Evolutionary conservation across 1,284 basidiomycete genomes (phyloP).

Genomic region (Marasmius sp.): DNA sequence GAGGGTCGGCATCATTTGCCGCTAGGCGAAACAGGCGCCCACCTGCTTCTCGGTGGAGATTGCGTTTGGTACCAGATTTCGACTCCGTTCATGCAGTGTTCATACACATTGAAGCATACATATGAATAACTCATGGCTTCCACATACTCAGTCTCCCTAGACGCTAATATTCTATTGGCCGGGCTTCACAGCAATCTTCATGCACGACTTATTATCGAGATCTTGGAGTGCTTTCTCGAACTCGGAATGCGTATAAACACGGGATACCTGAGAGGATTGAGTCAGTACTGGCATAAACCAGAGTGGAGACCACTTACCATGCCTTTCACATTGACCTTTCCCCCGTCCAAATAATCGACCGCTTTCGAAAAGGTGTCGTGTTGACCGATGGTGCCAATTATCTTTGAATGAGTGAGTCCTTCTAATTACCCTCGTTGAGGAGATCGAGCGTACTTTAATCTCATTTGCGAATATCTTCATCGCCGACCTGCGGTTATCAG

Average conservation of each 20-base stretch:
- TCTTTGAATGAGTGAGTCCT: neutral
- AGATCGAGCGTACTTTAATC: too few species aligned
- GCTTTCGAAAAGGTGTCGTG: constrained; percentile 64
- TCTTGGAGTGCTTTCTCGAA: neutral
- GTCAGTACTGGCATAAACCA: neutral
- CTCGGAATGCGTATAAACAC: neutral
- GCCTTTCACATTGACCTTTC: constrained; percentile 58
- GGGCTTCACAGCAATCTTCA: neutral
- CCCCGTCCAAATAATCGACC: constrained; percentile 58
- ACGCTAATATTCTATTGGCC: neutral
- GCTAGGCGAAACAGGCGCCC: too few species aligned
- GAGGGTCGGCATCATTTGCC: too few species aligned
- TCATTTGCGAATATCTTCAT: too few species aligned
- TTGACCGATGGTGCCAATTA: constrained; percentile 63
- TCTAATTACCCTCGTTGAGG: too few species aligned
- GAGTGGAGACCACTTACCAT: constrained; percentile 39
- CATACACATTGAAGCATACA: too few species aligned
- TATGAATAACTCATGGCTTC: too few species aligned
- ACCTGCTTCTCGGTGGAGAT: too few species aligned
- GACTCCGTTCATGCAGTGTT: too few species aligned
- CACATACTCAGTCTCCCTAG: too few species aligned
- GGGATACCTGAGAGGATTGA: neutral
- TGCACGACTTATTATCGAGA: neutral
- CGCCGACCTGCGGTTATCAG: too few species aligned
- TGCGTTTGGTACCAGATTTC: too few species aligned